phyloP scores from a whole-genome alignment of 108 stramenopile species.

The Epithemia pelagica region DNA sequence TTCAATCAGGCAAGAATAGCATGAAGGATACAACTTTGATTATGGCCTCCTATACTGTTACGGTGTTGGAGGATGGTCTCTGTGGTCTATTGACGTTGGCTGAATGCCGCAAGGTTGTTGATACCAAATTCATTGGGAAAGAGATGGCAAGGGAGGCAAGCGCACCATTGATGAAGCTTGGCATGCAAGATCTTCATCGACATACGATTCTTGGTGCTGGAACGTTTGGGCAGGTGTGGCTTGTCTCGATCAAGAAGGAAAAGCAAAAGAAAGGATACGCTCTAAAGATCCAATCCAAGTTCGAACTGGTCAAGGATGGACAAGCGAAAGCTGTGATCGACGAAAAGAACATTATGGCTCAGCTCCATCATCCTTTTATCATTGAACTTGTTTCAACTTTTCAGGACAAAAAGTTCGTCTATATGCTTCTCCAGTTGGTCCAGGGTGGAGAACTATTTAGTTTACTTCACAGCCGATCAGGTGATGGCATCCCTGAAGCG shows the following conservation, averaged over 20 bases:
- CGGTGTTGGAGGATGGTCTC: conserved; percentile 43
- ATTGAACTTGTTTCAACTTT: conserved; percentile 53
- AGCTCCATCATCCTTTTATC: conserved; percentile 62
- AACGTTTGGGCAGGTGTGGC: conserved; percentile 90
- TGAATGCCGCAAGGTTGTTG: conserved; percentile 54
- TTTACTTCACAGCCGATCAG: conserved; percentile 48
- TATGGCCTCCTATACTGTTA: conserved; percentile 48
- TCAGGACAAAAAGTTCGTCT: conserved; percentile 49
- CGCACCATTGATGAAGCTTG: conserved; percentile 6
- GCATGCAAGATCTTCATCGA: conserved; percentile 36
- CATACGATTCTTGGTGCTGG: conserved; percentile 76
- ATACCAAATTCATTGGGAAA: conserved; percentile 18
- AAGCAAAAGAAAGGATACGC: conserved; percentile 53
- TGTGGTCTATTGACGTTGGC: conserved; percentile 50
- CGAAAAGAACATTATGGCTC: conserved; percentile 39
- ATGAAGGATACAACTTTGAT: conserved; percentile 10
- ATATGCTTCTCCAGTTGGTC: conserved; percentile 66
- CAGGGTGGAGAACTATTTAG: conserved; percentile 77
- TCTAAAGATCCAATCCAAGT: conserved; percentile 84
- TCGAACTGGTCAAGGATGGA: conserved; percentile 75
- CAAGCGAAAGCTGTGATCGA: conserved; percentile 54
- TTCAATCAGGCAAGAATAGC: conserved; percentile 18
- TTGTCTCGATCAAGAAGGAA: conserved; percentile 28
- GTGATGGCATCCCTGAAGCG: conserved; percentile 35
- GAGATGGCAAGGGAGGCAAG: conserved; percentile 1